Percentiles rank a stretch among this genome's conserved stretches.
These are phyloP conservation scores for Penicillium maclennaniae DNA, from an alignment of 495 filamentous ascomycete species.

Conservation along the genomic window DNA sequence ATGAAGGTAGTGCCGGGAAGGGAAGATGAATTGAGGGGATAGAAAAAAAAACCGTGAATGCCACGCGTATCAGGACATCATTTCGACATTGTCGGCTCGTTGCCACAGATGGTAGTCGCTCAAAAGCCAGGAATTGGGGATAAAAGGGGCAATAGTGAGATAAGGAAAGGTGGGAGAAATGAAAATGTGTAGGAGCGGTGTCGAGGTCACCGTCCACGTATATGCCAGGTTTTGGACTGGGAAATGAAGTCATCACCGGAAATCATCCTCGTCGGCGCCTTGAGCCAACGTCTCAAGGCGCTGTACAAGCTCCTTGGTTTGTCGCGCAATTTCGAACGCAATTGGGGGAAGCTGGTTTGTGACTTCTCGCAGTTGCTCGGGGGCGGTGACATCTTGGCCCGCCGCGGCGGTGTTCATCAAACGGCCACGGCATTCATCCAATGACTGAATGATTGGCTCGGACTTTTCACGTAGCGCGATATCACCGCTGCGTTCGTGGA, in stretches of 20 bases:
- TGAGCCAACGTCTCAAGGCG: slow-evolving; percentile 36
- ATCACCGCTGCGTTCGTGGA: slow-evolving; percentile 40
- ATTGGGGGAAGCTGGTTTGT: slow-evolving; percentile 73
- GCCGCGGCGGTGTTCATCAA: slow-evolving; percentile 64
- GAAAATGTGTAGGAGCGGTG: not conserved
- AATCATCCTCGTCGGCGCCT: slow-evolving; percentile 42
- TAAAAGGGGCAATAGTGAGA: slow-evolving; percentile 8
- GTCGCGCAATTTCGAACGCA: slow-evolving; percentile 81
- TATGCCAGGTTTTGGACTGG: not conserved
- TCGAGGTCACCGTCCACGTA: not conserved
- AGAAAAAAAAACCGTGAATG: slow-evolving; percentile 26
- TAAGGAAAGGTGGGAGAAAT: slow-evolving; percentile 1
- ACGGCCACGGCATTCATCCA: slow-evolving; percentile 61
- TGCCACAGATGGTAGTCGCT: slow-evolving; percentile 40
- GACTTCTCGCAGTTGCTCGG: slow-evolving; percentile 57
- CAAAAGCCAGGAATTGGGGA: slow-evolving; percentile 24
- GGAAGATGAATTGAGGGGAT: slow-evolving; percentile 8
- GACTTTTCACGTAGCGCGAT: slow-evolving; percentile 50
- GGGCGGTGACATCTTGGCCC: slow-evolving; percentile 52
- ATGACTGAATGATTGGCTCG: slow-evolving; percentile 57
- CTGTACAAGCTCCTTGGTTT: slow-evolving; percentile 72
- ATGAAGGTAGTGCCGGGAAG: not conserved
- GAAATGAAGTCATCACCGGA: slow-evolving; percentile 26
- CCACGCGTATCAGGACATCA: slow-evolving; percentile 35
- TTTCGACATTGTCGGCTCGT: slow-evolving; percentile 43